Evolutionary conservation across 495 filamentous ascomycete species (phyloP), one percentile per base, ranked within the genome.

Genomic region (Rusavskia elegans): DNA sequence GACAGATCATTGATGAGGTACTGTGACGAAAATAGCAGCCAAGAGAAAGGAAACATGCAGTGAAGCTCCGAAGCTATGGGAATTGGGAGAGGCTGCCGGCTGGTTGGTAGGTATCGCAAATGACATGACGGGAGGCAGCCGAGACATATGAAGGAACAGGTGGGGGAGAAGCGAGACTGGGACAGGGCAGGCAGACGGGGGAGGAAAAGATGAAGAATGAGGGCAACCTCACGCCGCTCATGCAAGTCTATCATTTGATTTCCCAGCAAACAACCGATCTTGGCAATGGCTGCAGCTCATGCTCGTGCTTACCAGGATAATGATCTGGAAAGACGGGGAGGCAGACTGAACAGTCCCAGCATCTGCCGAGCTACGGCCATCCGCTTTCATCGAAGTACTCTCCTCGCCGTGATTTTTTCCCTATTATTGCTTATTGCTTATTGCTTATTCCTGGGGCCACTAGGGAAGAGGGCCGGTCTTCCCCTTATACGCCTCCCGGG

Each of bases 301-400:
- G 40, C 25, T 25, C 21, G 19, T 46, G 77, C 85, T 77, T 72
- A 89, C 85, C 70, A 89, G 68, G 51, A 89, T 75, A 69, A 89
- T 87, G 49, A 89, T 78, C 61, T 89, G 82, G 67, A 89, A 73
- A 30, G 82, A 77, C 61, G 81, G 74, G 59, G 66, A 50, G 39
- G 49, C 51, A 17, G 49, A 40, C 32, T 25, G 17, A 30, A 35
- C 7, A 45, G 32, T 51, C 52, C 50, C 59, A 53, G 57, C 57
- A 53, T 55, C 46, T 36, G 52, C 54, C 50, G 55, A 51, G 37
- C 50, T 49, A 6, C 46, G 44, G 37, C 38, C 59, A 61, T 59
- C 46, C 13, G 41, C 45, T 61, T 48, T 52, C 59, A 61, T 61
- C 55, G 59, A 61, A 51, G 32, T 4, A 19, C 48, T n/a, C 36